phyloP scores from a whole-genome alignment of 176 grass and related monocot species.

The Calamus simplicifolius region DNA sequence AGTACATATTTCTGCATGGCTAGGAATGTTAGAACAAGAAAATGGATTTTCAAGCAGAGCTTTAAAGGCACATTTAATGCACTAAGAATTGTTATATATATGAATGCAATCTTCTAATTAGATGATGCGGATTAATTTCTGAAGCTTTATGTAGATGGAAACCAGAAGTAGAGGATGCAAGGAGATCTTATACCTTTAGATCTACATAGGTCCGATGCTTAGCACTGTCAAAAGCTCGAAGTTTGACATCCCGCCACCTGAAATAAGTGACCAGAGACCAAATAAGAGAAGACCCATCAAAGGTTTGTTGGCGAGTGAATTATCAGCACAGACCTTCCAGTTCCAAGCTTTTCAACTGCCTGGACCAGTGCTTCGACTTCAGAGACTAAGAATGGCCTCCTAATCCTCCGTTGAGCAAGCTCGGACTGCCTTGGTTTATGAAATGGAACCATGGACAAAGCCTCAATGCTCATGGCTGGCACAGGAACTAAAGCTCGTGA shows the following conservation, averaged over 20 bases:
- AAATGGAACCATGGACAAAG: too few relatives aligned
- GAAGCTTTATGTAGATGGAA: too few relatives aligned
- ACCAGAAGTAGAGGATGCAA: neutral
- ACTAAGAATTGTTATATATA: too few relatives aligned
- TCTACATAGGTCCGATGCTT: constrained; percentile 95
- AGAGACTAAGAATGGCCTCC: constrained; percentile 81
- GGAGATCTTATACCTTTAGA: constrained; percentile 64
- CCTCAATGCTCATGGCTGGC: constrained; percentile 20
- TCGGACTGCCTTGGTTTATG: constrained; percentile 21
- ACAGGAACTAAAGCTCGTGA: constrained; percentile 44
- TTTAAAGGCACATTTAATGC: too few relatives aligned
- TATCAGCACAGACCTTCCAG: constrained; percentile 59
- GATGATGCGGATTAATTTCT: too few relatives aligned
- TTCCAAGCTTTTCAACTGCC: constrained; percentile 96
- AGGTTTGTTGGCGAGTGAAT: too few relatives aligned
- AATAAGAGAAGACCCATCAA: too few relatives aligned
- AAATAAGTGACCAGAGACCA: neutral
- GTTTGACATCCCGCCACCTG: constrained; percentile 98
- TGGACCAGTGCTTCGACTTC: constrained; percentile 95
- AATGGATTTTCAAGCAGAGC: too few relatives aligned
- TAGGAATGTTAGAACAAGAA: too few relatives aligned
- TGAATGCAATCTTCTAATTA: too few relatives aligned
- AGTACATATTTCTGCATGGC: too few relatives aligned
- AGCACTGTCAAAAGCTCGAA: constrained; percentile 87
- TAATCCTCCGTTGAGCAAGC: constrained; percentile 62